Evolutionary conservation across 2,329 filamentous ascomycete species (phyloP).

Genomic region (Chaetomium strumarium): DNA sequence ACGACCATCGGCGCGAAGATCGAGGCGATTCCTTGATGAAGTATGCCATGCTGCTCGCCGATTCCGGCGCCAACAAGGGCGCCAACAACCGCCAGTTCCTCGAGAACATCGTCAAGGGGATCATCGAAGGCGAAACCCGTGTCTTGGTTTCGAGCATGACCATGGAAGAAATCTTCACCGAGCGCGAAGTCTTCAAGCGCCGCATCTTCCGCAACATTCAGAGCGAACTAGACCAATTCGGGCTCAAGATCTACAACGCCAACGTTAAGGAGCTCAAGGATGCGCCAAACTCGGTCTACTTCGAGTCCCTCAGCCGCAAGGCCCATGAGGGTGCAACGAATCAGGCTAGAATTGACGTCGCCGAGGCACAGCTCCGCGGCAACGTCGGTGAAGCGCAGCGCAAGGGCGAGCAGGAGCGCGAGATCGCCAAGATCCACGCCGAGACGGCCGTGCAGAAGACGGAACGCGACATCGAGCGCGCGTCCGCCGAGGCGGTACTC

Average conservation of each 20-base stretch:
- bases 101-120: constrained; percentile 80
- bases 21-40: constrained; percentile 64
- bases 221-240: constrained; percentile 73
- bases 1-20: constrained; percentile 39
- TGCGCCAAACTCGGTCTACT: constrained; percentile 75
- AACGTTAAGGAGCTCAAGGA: constrained; percentile 87
- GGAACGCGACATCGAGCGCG: constrained; percentile 75
- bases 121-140: constrained; percentile 83
- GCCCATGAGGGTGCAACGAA: constrained; percentile 64
- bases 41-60: constrained; percentile 74
- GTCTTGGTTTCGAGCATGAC: constrained; percentile 82
- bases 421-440: constrained; percentile 82
- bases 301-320: constrained; percentile 73
- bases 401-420: constrained; percentile 73
- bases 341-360: constrained; percentile 61
- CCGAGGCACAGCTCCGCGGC: constrained; percentile 58
- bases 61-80: constrained; percentile 38
- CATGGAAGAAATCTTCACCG: constrained; percentile 70
- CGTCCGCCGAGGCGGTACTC: constrained; percentile 69
- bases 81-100: constrained; percentile 54
- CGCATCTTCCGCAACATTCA: constrained; percentile 72
- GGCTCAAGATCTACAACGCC: constrained; percentile 63
- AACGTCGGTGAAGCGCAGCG: constrained; percentile 74
- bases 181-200: constrained; percentile 43
- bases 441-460: constrained; percentile 81